Evolutionary conservation across 2,329 filamentous ascomycete species (phyloP).

Genomic region (Aspergillus persii): DNA sequence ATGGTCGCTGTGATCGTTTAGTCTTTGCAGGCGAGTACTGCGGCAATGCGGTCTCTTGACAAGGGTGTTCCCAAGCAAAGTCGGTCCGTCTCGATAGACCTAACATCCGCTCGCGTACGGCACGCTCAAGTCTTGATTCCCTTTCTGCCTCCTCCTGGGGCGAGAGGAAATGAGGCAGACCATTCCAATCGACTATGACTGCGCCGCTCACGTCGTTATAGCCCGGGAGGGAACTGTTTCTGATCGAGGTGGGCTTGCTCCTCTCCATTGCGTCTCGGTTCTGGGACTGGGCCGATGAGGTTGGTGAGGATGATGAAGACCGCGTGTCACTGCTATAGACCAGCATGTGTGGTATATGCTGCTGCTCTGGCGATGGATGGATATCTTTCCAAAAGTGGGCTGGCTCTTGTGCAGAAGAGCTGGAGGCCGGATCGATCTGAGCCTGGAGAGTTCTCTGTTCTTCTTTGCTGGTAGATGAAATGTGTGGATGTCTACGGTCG

Average conservation of each 20-base stretch:
- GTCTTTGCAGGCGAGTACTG: slow-evolving; percentile 13
- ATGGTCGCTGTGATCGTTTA: neutral
- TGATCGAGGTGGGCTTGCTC: neutral
- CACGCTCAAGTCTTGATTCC: slow-evolving; percentile 15
- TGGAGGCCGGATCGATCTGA: neutral
- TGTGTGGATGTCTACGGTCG: neutral
- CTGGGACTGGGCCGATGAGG: neutral
- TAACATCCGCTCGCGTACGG: slow-evolving; percentile 26
- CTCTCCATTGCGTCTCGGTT: slow-evolving; percentile 2
- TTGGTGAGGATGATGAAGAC: neutral
- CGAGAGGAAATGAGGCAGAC: slow-evolving; percentile 23
- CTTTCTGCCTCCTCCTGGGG: slow-evolving; percentile 25
- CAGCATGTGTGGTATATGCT: neutral
- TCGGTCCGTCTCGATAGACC: slow-evolving; percentile 21
- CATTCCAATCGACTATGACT: slow-evolving; percentile 25
- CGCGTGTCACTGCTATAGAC: neutral
- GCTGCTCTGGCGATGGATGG: neutral
- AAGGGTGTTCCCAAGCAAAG: slow-evolving; percentile 21
- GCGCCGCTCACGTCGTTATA: slow-evolving; percentile 29
- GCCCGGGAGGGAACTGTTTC: slow-evolving; percentile 12
- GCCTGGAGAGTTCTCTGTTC: neutral
- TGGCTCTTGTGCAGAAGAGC: slow-evolving; percentile 6
- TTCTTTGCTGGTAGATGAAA: neutral
- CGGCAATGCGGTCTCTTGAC: slow-evolving; percentile 8
- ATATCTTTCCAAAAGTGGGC: slow-evolving; percentile 9